A percentile compares a stretch with the other conserved stretches of the same genome.
Evolutionary conservation across 225 moss, liverwort and hornwort species (phyloP).

Genomic region (Bryum argenteum): DNA sequence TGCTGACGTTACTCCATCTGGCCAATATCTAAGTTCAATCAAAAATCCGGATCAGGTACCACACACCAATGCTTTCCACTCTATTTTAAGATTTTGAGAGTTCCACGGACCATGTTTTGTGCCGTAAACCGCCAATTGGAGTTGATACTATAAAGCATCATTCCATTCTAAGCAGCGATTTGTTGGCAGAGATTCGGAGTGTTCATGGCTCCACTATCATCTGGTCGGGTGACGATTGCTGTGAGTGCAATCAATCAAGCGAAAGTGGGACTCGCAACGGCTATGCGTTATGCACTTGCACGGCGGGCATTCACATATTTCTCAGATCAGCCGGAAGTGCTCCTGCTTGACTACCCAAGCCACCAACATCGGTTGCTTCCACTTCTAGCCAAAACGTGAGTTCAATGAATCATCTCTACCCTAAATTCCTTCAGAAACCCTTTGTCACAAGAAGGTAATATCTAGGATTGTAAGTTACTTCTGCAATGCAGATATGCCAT

Average conservation of each 20-base stretch:
- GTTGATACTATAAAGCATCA: too few relatives aligned
- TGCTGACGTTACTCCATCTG: slow-evolving; percentile 78
- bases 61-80: not conserved
- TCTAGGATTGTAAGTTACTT: not conserved
- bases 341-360: slow-evolving; percentile 90
- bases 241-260: slow-evolving; percentile 68
- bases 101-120: too few relatives aligned
- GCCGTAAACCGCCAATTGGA: too few relatives aligned
- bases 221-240: slow-evolving; percentile 73
- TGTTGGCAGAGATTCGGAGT: slow-evolving; percentile 78
- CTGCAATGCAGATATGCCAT: slow-evolving; percentile 72
- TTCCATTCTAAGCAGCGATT: not conserved
- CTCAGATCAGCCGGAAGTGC: slow-evolving; percentile 66
- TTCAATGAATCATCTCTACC: not conserved
- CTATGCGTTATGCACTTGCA: slow-evolving; percentile 76
- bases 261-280: slow-evolving; percentile 78
- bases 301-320: slow-evolving; percentile 74
- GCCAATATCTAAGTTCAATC: slow-evolving; percentile 72
- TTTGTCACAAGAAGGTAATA: too few relatives aligned
- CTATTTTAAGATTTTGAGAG: too few relatives aligned
- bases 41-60: slow-evolving; percentile 77
- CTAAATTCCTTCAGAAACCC: too few relatives aligned
- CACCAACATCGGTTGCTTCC: slow-evolving; percentile 90
- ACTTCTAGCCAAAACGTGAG: slow-evolving; percentile 86
- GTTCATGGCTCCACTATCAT: slow-evolving; percentile 85